phyloP scores from a whole-genome alignment of 495 filamentous ascomycete genomes.

The Umbilicaria muhlenbergii region DNA sequence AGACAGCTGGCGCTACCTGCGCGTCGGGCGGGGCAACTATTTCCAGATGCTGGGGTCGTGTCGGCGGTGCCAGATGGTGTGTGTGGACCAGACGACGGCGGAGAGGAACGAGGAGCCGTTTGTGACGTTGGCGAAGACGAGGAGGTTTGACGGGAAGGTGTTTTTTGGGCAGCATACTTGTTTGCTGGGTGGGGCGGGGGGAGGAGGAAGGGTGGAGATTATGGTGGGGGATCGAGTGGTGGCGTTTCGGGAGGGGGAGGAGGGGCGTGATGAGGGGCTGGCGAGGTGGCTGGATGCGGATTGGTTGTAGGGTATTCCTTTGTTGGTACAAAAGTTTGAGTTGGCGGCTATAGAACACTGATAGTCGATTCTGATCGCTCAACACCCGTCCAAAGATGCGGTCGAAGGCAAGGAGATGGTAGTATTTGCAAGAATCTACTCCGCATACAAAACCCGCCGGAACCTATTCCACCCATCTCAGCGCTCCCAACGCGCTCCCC shows the following conservation, averaged over 20 bases:
- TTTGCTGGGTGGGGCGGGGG: constrained; percentile 9
- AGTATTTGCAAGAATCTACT: not conserved
- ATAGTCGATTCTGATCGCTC: not conserved
- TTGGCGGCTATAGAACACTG: not conserved
- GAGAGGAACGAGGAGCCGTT: constrained; percentile 72
- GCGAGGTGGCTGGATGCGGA: not conserved
- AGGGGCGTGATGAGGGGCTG: not conserved
- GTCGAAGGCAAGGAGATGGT: not conserved
- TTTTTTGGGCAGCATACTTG: constrained; percentile 71
- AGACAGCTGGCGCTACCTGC: constrained; percentile 29
- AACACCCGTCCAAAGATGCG: not conserved
- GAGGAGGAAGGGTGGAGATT: not conserved
- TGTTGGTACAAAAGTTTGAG: not conserved
- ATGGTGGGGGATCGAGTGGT: constrained; percentile 9
- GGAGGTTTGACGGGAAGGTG: constrained; percentile 65
- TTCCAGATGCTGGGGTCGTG: constrained; percentile 70
- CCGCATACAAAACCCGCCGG: not conserved
- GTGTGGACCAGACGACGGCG: constrained; percentile 72
- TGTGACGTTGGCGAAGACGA: constrained; percentile 71
- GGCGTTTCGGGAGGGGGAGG: not conserved
- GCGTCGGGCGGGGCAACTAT: constrained; percentile 20
- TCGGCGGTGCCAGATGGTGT: constrained; percentile 88
- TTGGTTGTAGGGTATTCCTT: not conserved
- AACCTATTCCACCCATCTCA: not conserved
- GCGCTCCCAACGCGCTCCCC: not conserved